Base-by-base conservation (phyloP, 179 eudicot genomes). In the Dionaea muscipula region DNA sequence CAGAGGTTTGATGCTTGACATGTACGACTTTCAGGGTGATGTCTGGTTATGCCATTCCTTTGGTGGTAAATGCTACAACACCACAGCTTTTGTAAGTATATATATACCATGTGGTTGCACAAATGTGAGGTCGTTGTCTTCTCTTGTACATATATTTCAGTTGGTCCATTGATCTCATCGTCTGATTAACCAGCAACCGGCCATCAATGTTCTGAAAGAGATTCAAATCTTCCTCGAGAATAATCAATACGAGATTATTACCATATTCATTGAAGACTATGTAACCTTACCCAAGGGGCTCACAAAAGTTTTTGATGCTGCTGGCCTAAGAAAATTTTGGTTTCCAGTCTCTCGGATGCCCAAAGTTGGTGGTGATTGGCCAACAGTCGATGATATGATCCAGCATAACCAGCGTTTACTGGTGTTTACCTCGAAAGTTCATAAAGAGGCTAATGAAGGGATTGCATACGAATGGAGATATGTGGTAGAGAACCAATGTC, bases 391-490 rank as follows among this genome's bases (percentile, higher is more conserved):
- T 73, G 91, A 85, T 57, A 93, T 93, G 96, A 68, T 82, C 57
- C 63, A 53, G 52, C 64, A 63, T 39, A 93, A 93, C 64, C 93
- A 88, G 65, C 78, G 95, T 36, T 56, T 93, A 16, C 73, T 93
- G 25, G 96, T 88, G 19, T 93, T 93, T 59, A 84, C 94, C 53
- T 88, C 96, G 27, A 82, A 82, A 58, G 57, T 93, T 49, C 40
- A 67, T 18, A 88, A 93, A 72, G 96, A 93, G 63, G 77, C 82
- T 46, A 50, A 76, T 23, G 99, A 93, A 81, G 99, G 95, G 39
- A 93, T 93, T 62, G 99, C 99, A n/a, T 88, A 84, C 61, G 80
- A 80, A 22, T 88, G 99, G 99, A 84, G 59, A 60, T 85, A 93
- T 56, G 33, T 88, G 39, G 87, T 82, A 41, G 99, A 88, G 59